These are phyloP conservation scores for Papiliotrema laurentii DNA, from an alignment of 1,284 basidiomycete genomes.

Conservation along the genomic window DNA sequence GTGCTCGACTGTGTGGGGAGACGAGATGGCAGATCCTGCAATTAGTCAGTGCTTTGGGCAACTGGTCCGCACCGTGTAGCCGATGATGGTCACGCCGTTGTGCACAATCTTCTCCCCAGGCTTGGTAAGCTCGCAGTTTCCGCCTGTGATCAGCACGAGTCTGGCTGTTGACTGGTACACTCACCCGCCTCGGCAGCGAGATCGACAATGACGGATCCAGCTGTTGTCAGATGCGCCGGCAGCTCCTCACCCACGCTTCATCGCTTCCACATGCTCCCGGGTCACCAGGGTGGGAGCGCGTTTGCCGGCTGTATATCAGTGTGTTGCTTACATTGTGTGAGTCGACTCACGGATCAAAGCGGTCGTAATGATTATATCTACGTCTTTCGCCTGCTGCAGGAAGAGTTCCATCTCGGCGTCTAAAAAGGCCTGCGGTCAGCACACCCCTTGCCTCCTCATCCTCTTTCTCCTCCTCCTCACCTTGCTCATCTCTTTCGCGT, in stretches of 20 bases:
- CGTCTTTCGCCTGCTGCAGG: conserved; percentile 75
- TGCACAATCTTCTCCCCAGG: conserved; percentile 66
- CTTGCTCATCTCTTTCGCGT: conserved; percentile 86
- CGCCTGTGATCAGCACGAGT: conserved; percentile 51
- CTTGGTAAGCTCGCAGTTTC: conserved; percentile 72
- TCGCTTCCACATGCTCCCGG: conserved; percentile 70
- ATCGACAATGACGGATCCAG: conserved; percentile 75
- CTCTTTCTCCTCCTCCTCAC: too few species aligned
- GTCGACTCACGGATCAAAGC: conserved; percentile 50
- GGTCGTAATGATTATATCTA: conserved; percentile 80
- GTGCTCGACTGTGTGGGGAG: conserved; percentile 80
- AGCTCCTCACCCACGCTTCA: conserved; percentile 58
- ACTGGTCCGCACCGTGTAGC: conserved; percentile 47
- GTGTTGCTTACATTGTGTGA: not conserved
- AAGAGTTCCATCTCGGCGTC: conserved; percentile 84
- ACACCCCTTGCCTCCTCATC: not conserved
- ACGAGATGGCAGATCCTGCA: conserved; percentile 68
- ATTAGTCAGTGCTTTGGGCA: too few species aligned
- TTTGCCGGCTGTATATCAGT: conserved; percentile 62
- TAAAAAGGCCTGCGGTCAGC: conserved; percentile 54
- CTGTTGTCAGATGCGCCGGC: conserved; percentile 3
- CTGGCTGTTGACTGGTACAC: not conserved
- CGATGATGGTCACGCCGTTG: conserved; percentile 71
- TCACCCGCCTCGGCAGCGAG: conserved; percentile 65
- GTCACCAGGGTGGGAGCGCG: conserved; percentile 77